Percentiles rank a stretch among this genome's conserved stretches.
Conservation (phyloP, 495 filamentous ascomycete genomes). For the Melanomma pulvis-pyrius region DNA sequence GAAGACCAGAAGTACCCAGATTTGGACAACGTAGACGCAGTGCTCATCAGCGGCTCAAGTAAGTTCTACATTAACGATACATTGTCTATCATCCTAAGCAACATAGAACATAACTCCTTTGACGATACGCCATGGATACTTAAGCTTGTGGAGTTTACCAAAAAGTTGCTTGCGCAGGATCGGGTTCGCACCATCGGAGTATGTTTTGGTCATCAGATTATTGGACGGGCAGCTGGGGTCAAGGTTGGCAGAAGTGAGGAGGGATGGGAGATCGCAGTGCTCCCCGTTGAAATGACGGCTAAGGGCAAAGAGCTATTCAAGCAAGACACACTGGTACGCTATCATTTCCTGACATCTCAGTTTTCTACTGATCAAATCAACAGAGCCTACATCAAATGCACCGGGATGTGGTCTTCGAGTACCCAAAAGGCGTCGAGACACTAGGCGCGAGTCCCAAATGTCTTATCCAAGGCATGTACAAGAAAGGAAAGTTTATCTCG, state of each 20-base stretch:
- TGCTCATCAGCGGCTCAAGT: constrained; percentile 78
- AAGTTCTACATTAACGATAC: constrained; percentile 16
- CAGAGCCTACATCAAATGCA: constrained; percentile 91
- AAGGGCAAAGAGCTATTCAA: constrained; percentile 75
- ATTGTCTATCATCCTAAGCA: background rate
- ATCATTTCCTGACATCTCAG: constrained; percentile 2
- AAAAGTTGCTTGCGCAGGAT: constrained; percentile 57
- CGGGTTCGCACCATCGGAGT: constrained; percentile 74
- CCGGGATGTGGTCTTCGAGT: constrained; percentile 70
- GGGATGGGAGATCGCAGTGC: constrained; percentile 84
- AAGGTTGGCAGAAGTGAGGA: constrained; percentile 65
- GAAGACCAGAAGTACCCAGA: constrained; percentile 63
- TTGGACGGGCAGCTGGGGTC: constrained; percentile 72
- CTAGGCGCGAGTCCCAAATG: constrained; percentile 71
- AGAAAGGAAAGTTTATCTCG: constrained; percentile 65
- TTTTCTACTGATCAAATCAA: constrained; percentile 14
- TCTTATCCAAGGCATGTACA: constrained; percentile 79
- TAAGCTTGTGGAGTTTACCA: constrained; percentile 70
- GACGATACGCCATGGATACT: constrained; percentile 77
- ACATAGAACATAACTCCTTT: constrained; percentile 60
- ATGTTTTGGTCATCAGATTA: constrained; percentile 92
- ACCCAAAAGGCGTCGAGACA: constrained; percentile 62
- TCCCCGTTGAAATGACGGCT: constrained; percentile 66
- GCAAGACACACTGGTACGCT: constrained; percentile 65
- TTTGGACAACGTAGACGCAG: constrained; percentile 73